Conservation (phyloP, 164 flowering plant genomes). For the Kingdonia uniflora region DNA sequence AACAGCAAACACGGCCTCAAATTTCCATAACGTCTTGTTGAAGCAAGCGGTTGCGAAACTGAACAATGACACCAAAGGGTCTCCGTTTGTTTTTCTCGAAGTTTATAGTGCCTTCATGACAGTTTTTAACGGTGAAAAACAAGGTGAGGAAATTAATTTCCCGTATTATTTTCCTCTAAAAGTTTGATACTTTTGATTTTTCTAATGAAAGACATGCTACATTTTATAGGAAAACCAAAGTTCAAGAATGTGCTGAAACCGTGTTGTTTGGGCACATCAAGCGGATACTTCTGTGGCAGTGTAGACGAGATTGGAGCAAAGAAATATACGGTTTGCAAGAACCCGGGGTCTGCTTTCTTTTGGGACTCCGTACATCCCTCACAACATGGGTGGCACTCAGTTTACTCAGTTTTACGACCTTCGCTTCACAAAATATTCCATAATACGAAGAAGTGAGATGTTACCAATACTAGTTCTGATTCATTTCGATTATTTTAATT, state of each 20-base stretch:
- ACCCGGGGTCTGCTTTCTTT: slow-evolving; percentile 34
- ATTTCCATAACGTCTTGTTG: slow-evolving; percentile 47
- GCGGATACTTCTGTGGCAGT: slow-evolving; percentile 28
- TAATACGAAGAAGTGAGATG: background rate
- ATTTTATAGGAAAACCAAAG: slow-evolving; percentile 5
- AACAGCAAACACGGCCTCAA: slow-evolving; percentile 26
- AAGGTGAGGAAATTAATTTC: background rate
- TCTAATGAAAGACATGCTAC: too few species aligned
- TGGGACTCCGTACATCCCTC: slow-evolving; percentile 63
- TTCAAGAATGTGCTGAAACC: slow-evolving; percentile 28
- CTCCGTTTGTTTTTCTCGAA: slow-evolving; percentile 38
- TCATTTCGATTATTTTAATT: too few species aligned
- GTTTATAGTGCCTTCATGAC: slow-evolving; percentile 43
- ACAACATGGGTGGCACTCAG: slow-evolving; percentile 41
- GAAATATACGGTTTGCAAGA: slow-evolving; percentile 32
- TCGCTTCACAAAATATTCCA: slow-evolving; percentile 11
- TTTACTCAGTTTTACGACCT: slow-evolving; percentile 17
- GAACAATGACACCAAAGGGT: slow-evolving; percentile 26
- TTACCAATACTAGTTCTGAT: too few species aligned
- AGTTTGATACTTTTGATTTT: background rate
- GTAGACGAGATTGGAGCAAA: slow-evolving; percentile 27
- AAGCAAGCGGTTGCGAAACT: slow-evolving; percentile 35
- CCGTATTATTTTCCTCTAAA: too few species aligned
- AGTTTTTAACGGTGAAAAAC: slow-evolving; percentile 20
- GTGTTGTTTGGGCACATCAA: slow-evolving; percentile 37